A percentile compares a stretch with the other conserved stretches of the same genome.
phyloP scores from a whole-genome alignment of 768 basidiomycete species.

The Trametes sanguinea region DNA sequence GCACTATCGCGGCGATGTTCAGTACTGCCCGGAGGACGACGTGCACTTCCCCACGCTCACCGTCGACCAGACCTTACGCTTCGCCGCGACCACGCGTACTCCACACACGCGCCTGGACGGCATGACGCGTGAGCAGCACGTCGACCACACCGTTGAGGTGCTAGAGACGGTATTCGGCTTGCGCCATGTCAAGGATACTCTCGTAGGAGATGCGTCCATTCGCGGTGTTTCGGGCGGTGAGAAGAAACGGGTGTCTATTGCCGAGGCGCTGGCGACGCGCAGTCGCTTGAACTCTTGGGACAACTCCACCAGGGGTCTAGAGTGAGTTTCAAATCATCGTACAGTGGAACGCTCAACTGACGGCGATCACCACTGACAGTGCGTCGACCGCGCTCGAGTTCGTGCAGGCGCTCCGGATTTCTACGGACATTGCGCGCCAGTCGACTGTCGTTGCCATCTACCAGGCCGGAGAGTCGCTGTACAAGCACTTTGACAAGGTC shows the following conservation, averaged over 20 bases:
- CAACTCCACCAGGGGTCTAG: slow-evolving; percentile 57
- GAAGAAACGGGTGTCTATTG: slow-evolving; percentile 79
- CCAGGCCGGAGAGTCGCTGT: slow-evolving; percentile 75
- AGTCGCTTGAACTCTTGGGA: slow-evolving; percentile 74
- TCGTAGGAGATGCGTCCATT: slow-evolving; percentile 76
- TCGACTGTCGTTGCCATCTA: slow-evolving; percentile 82
- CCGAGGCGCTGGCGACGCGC: slow-evolving; percentile 65
- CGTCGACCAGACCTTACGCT: slow-evolving; percentile 72
- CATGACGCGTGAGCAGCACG: slow-evolving; percentile 45
- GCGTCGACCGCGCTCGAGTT: slow-evolving; percentile 62
- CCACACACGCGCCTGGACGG: slow-evolving; percentile 55
- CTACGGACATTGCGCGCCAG: slow-evolving; percentile 46
- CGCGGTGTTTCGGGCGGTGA: slow-evolving; percentile 78
- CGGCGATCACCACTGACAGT: slow-evolving; percentile 9
- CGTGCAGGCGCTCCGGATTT: slow-evolving; percentile 56
- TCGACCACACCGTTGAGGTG: slow-evolving; percentile 49
- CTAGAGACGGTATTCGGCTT: slow-evolving; percentile 75
- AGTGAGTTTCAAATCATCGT: slow-evolving; percentile 27
- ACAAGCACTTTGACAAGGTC: slow-evolving; percentile 75
- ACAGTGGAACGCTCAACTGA: too few relatives aligned
- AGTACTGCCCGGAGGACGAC: slow-evolving; percentile 84
- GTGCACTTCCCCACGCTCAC: slow-evolving; percentile 84
- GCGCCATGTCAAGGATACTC: slow-evolving; percentile 67
- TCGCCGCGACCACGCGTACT: slow-evolving; percentile 67
- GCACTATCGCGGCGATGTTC: slow-evolving; percentile 76